A percentile compares a stretch with the other conserved stretches of the same genome.
These are phyloP conservation scores for Chlamydomonas applanata DNA, from an alignment of 139 green algal genomes.

Conservation along the genomic window DNA sequence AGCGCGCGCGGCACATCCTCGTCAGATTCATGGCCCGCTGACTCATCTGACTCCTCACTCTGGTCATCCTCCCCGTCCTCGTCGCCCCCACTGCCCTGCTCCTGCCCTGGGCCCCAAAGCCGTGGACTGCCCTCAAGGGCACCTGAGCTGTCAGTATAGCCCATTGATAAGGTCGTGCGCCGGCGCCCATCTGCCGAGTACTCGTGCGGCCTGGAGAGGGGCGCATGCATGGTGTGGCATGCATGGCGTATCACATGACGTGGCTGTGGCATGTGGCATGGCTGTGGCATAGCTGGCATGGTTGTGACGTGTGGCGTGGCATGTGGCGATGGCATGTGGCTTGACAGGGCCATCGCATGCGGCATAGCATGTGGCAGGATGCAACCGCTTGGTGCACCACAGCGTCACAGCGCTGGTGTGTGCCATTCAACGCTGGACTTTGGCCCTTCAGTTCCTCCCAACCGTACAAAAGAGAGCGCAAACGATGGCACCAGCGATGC, in stretches of 20 bases:
- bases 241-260: not conserved
- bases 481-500: not conserved
- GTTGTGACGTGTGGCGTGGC: too few relatives aligned
- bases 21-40: constrained; percentile 25
- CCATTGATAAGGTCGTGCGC: not conserved
- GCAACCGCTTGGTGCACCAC: too few relatives aligned
- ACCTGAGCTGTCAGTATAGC: not conserved
- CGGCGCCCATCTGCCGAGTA: not conserved
- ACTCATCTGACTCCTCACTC: not conserved
- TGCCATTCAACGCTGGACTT: too few relatives aligned
- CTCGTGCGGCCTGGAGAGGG: not conserved
- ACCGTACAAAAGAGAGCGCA: too few relatives aligned
- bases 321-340: too few relatives aligned
- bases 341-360: too few relatives aligned
- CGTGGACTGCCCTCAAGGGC: not conserved
- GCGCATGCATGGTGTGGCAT: too few relatives aligned
- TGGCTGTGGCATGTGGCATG: not conserved
- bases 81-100: not conserved
- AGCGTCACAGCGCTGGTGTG: too few relatives aligned
- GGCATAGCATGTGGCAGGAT: too few relatives aligned
- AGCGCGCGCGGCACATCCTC: constrained; percentile 30
- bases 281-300: not conserved
- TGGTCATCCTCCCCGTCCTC: not conserved
- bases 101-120: too few relatives aligned
- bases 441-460: too few relatives aligned